Evolutionary conservation across 768 basidiomycete genomes (phyloP).

Genomic region (Mycena haematopus): DNA sequence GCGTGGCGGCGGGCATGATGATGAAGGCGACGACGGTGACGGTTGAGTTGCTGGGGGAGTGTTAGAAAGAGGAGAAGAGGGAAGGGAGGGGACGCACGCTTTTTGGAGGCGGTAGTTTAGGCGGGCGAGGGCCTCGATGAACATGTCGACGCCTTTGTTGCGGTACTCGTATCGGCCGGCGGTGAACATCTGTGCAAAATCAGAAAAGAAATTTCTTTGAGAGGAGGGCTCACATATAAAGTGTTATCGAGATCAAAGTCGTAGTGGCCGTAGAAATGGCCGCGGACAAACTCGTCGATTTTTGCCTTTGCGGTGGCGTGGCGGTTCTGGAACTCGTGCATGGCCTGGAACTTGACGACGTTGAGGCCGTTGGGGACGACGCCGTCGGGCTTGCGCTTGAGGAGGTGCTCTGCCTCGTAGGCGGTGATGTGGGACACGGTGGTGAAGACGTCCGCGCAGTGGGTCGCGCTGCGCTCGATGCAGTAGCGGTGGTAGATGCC

Average conservation of each 20-base stretch:
- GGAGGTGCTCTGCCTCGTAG: constrained; percentile 93
- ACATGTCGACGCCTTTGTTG: constrained; percentile 99
- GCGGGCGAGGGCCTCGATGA: constrained; percentile 95
- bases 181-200: constrained; percentile 81
- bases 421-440: constrained; percentile 98
- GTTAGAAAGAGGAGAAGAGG: not conserved
- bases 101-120: constrained; percentile 61
- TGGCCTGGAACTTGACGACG: constrained; percentile 98
- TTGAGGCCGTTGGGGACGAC: constrained; percentile 97
- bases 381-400: constrained; percentile 97
- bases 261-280: constrained; percentile 98
- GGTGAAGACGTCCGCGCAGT: constrained; percentile 98
- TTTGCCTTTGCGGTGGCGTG: constrained; percentile 95
- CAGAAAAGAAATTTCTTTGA: constrained; percentile 6
- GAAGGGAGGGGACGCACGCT: constrained; percentile 26
- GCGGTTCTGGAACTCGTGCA: constrained; percentile 98
- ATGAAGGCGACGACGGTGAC: constrained; percentile 97
- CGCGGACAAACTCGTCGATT: constrained; percentile 96
- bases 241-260: constrained; percentile 96
- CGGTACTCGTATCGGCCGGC: constrained; percentile 99
- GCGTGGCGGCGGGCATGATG: constrained; percentile 96
- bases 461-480: constrained; percentile 92
- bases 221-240: constrained; percentile 61
- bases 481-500: constrained; percentile 99
- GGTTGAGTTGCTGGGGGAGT: constrained; percentile 53